Conservation (phyloP, 352 stramenopile genomes). For the Phytophthora constricta region DNA sequence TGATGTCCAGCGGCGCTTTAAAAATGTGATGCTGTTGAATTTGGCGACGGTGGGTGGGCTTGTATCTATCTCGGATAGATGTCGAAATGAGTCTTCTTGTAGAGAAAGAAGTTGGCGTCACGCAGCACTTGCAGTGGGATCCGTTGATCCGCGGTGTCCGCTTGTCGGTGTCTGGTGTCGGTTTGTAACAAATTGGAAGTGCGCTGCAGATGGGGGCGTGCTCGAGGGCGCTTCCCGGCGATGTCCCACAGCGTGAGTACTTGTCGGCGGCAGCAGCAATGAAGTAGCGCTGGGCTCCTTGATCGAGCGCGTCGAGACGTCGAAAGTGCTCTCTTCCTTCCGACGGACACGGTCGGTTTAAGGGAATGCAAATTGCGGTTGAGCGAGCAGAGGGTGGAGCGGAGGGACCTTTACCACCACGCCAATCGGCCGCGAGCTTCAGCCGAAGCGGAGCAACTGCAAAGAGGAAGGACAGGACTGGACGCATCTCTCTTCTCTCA, state of each 20-base stretch:
- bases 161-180: conserved; percentile 19
- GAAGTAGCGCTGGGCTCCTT: too few species aligned
- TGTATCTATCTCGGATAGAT: conserved; percentile 37
- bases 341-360: not conserved
- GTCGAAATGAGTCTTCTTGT: conserved; percentile 30
- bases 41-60: conserved; percentile 5
- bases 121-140: conserved; percentile 30
- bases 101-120: conserved; percentile 1
- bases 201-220: conserved; percentile 15
- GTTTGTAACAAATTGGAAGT: conserved; percentile 1
- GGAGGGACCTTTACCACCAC: conserved; percentile 16
- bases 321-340: conserved; percentile 10
- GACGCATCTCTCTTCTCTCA: conserved; percentile 12
- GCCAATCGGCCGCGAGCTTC: conserved; percentile 26
- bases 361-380: conserved; percentile 37
- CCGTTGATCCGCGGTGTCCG: conserved; percentile 26
- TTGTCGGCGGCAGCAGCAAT: too few species aligned
- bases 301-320: conserved; percentile 18
- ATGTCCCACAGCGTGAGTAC: conserved; percentile 20
- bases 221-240: conserved; percentile 18
- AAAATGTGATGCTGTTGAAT: too few species aligned
- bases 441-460: conserved; percentile 25
- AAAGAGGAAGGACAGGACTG: conserved; percentile 38
- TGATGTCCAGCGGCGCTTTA: too few species aligned
- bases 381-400: conserved; percentile 27